phyloP scores from a whole-genome alignment of 163 green algal species.

The Scenedesmus sp. region DNA sequence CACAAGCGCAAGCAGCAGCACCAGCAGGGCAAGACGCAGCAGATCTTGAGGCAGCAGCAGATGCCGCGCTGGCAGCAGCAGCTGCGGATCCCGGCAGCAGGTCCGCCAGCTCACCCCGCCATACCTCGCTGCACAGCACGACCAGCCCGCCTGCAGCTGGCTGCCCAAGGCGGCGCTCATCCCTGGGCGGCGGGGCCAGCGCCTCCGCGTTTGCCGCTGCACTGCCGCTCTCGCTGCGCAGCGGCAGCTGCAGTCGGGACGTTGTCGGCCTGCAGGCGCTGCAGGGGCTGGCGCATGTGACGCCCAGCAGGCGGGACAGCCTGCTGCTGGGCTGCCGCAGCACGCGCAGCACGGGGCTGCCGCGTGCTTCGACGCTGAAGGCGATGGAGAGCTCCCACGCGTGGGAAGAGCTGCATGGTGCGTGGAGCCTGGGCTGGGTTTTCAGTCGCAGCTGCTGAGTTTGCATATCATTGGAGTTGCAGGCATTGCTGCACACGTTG shows the following conservation, averaged over 20 bases:
- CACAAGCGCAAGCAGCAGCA: not conserved
- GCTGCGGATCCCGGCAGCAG: not conserved
- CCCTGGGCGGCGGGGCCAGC: not conserved
- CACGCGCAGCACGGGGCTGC: not conserved
- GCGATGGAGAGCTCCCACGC: slow-evolving; percentile 22
- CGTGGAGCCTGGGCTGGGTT: not conserved
- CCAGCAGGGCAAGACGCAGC: not conserved
- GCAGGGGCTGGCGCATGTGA: not conserved
- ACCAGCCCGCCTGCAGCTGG: not conserved
- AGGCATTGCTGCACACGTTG: not conserved
- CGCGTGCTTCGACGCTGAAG: slow-evolving; percentile 16
- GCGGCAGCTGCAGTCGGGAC: not conserved
- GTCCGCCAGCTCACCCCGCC: not conserved
- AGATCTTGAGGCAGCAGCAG: not conserved
- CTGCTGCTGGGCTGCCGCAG: not conserved
- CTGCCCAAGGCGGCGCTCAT: not conserved
- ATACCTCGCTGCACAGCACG: not conserved
- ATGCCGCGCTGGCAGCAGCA: not conserved
- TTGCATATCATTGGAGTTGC: not conserved
- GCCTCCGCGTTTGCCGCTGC: not conserved
- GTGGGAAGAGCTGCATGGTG: slow-evolving; percentile 30
- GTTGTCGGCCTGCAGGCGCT: not conserved
- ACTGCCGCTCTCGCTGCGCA: not conserved
- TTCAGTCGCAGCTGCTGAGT: not conserved
- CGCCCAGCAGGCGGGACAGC: not conserved